These are phyloP conservation scores for Boletus subcaerulescens DNA, from an alignment of 768 basidiomycete genomes.

Conservation along the genomic window DNA sequence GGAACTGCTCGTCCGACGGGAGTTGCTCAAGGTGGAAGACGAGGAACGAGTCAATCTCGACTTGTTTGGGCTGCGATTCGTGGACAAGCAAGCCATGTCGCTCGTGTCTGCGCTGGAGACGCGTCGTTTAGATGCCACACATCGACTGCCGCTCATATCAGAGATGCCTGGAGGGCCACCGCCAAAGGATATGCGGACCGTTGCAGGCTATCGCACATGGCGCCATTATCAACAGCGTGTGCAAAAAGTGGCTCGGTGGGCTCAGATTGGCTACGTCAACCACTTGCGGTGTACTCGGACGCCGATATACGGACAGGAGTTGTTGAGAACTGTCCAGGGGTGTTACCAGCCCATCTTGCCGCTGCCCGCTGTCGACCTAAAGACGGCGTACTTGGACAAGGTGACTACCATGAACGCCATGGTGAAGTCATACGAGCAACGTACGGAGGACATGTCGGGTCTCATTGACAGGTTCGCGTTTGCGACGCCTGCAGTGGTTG, in stretches of 20 bases:
- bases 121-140: conserved; percentile 56
- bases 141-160: conserved; percentile 47
- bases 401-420: conserved; percentile 41
- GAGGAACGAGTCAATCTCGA: conserved; percentile 59
- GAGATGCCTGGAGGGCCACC: conserved; percentile 64
- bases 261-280: conserved; percentile 73
- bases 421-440: conserved; percentile 62
- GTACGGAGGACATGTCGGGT: conserved; percentile 52
- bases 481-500: conserved; percentile 75
- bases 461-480: conserved; percentile 73
- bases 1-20: conserved; percentile 80
- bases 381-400: conserved; percentile 42
- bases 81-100: conserved; percentile 52
- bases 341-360: conserved; percentile 53
- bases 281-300: conserved; percentile 55
- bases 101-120: conserved; percentile 52
- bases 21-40: conserved; percentile 54
- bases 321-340: conserved; percentile 37
- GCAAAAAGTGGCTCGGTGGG: conserved; percentile 57
- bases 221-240: conserved; percentile 46
- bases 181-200: conserved; percentile 69
- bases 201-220: conserved; percentile 65
- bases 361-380: conserved; percentile 39
- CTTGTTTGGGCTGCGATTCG: conserved; percentile 61
- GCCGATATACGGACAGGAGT: conserved; percentile 47